phyloP scores from a whole-genome alignment of 768 basidiomycete species.

The Boletellus sp. region DNA sequence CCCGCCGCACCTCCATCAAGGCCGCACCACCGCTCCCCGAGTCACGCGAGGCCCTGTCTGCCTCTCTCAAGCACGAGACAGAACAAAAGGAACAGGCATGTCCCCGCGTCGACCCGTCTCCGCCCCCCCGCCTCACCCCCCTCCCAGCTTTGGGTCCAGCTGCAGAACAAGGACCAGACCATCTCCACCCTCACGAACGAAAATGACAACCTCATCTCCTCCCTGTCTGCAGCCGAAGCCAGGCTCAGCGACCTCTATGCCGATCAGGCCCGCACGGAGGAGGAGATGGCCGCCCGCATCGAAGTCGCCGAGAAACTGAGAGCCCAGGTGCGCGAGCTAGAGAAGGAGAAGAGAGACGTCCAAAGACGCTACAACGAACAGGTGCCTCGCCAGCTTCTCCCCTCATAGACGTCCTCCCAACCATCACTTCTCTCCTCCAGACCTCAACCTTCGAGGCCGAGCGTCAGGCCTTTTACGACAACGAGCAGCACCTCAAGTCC shows the following conservation, averaged over 20 bases:
- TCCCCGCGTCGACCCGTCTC: conserved; percentile 2
- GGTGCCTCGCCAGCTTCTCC: conserved; percentile 37
- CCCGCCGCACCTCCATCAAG: conserved; percentile 52
- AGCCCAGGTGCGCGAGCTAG: conserved; percentile 75
- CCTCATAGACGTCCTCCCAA: conserved; percentile 13
- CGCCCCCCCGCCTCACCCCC: conserved; percentile 9
- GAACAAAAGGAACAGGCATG: conserved; percentile 78
- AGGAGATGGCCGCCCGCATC: conserved; percentile 75
- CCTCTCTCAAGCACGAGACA: conserved; percentile 69
- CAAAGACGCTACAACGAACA: conserved; percentile 87
- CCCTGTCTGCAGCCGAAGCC: conserved; percentile 66
- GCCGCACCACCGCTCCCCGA: conserved; percentile 41
- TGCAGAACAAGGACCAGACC: conserved; percentile 77
- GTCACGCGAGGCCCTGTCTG: conserved; percentile 51
- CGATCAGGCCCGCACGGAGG: conserved; percentile 78
- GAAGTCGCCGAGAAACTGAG: conserved; percentile 83
- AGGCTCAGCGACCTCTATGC: conserved; percentile 75
- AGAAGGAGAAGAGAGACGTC: conserved; percentile 83
- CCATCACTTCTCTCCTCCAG: conserved; percentile 38
- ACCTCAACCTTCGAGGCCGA: conserved; percentile 88
- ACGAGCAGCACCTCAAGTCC: conserved; percentile 89
- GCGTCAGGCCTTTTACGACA: conserved; percentile 88
- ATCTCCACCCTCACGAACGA: conserved; percentile 59
- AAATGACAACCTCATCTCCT: conserved; percentile 59
- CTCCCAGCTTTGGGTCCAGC: conserved; percentile 65